These are phyloP conservation scores for Farysia itapuensis DNA, from an alignment of 1,284 basidiomycete genomes.

Conservation along the genomic window DNA sequence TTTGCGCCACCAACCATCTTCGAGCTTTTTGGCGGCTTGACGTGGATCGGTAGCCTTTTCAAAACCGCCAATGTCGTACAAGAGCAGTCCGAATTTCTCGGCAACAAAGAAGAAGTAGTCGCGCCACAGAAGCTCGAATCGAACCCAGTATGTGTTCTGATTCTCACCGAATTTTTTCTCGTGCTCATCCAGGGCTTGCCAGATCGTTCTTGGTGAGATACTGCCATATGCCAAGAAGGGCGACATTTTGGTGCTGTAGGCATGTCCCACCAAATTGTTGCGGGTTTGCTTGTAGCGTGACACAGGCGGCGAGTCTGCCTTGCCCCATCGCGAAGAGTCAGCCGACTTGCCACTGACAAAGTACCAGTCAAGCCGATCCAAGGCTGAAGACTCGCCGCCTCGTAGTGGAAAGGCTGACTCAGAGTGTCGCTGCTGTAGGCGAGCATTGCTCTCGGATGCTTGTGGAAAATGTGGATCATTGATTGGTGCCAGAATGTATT, in stretches of 20 bases:
- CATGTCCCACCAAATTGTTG: conserved; percentile 65
- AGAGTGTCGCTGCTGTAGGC: conserved; percentile 50
- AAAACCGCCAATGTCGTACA: conserved; percentile 63
- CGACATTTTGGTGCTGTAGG: conserved; percentile 66
- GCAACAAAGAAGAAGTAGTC: conserved; percentile 65
- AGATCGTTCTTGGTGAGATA: conserved; percentile 63
- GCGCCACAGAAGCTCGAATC: conserved; percentile 66
- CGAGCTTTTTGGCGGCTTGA: conserved; percentile 60
- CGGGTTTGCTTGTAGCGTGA: conserved; percentile 65
- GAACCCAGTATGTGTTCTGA: conserved; percentile 63
- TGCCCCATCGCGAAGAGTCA: conserved; percentile 45
- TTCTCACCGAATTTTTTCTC: conserved; percentile 59
- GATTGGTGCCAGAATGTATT: conserved; percentile 45
- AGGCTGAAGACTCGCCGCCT: conserved; percentile 50
- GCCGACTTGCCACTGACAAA: conserved; percentile 52
- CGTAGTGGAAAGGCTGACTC: conserved; percentile 52
- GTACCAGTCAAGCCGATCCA: conserved; percentile 55
- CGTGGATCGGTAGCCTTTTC: conserved; percentile 62
- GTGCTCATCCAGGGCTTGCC: conserved; percentile 59
- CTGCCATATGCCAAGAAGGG: conserved; percentile 64
- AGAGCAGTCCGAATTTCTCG: conserved; percentile 60
- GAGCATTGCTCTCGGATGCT: conserved; percentile 35
- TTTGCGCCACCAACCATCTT: conserved; percentile 50
- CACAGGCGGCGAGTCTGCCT: conserved; percentile 58
- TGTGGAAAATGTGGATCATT: conserved; percentile 44